A percentile compares a stretch with the other conserved stretches of the same genome.
Conservation (phyloP, 768 basidiomycete genomes). For the Multifurca ochricompacta region DNA sequence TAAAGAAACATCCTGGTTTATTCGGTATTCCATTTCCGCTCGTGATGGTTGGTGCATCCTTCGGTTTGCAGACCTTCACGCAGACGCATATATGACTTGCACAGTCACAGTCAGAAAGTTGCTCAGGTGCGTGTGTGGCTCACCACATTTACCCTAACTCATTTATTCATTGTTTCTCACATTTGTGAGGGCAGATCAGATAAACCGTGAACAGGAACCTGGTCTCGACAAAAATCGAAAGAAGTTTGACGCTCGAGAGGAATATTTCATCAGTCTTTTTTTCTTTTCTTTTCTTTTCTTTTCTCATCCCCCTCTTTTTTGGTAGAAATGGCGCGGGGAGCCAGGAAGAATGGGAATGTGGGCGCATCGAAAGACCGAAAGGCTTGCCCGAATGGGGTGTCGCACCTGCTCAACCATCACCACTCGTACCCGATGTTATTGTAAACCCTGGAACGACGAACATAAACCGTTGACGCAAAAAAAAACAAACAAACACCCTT, state of each 20-base stretch:
- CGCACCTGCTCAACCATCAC: slow-evolving; percentile 51
- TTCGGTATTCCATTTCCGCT: slow-evolving; percentile 86
- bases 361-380: slow-evolving; percentile 72
- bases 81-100: slow-evolving; percentile 87
- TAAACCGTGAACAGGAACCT: slow-evolving; percentile 74
- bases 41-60: slow-evolving; percentile 81
- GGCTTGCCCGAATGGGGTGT: slow-evolving; percentile 95
- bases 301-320: neutral
- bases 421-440: neutral
- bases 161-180: neutral
- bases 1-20: slow-evolving; percentile 48
- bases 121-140: slow-evolving; percentile 50
- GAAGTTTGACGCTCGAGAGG: slow-evolving; percentile 89
- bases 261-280: slow-evolving; percentile 79
- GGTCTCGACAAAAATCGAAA: slow-evolving; percentile 60
- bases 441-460: neutral
- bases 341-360: slow-evolving; percentile 79
- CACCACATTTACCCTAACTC: too few relatives aligned
- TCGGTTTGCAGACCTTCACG: slow-evolving; percentile 73
- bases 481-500: too few relatives aligned
- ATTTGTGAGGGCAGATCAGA: slow-evolving; percentile 32
- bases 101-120: slow-evolving; percentile 76
- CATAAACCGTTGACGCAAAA: too few relatives aligned
- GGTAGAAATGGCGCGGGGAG: slow-evolving; percentile 53
- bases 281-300: neutral